Evolutionary conservation across 305 asterid species (phyloP).

Genomic region (Solanum aculeatissimum): DNA sequence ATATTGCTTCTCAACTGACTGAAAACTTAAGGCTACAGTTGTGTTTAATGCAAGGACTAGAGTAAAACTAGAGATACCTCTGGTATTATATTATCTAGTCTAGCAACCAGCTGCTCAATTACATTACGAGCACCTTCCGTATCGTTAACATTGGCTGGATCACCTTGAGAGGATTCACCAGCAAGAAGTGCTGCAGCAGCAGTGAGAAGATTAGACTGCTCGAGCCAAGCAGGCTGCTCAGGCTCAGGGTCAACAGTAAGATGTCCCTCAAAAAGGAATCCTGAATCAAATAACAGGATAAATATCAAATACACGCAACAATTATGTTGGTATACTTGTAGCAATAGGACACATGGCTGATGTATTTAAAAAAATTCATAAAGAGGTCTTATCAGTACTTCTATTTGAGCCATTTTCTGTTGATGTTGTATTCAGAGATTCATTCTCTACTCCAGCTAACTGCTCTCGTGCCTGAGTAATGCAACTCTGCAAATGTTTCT

Average conservation of each 20-base stretch:
- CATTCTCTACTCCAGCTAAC: slow-evolving; percentile 39
- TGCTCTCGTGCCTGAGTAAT: slow-evolving; percentile 59
- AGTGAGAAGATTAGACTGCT: slow-evolving; percentile 45
- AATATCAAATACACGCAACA: background rate
- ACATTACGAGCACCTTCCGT: slow-evolving; percentile 28
- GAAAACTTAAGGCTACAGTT: background rate
- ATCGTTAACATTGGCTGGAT: slow-evolving; percentile 15
- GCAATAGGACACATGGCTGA: background rate
- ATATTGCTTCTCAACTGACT: background rate
- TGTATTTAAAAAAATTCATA: background rate
- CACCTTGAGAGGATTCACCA: slow-evolving; percentile 55
- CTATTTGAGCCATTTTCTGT: slow-evolving; percentile 30
- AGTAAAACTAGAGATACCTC: slow-evolving; percentile 33
- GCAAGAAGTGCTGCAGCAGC: slow-evolving; percentile 63
- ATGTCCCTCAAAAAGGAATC: slow-evolving; percentile 93
- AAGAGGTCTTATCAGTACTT: slow-evolving; percentile 26
- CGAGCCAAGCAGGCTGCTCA: slow-evolving; percentile 81
- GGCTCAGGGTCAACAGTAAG: slow-evolving; percentile 98
- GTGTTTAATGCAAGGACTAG: background rate
- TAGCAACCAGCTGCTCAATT: slow-evolving; percentile 36
- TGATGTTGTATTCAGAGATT: slow-evolving; percentile 27
- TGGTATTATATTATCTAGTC: slow-evolving; percentile 60
- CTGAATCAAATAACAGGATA: slow-evolving; percentile 19
- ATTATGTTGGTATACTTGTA: background rate
- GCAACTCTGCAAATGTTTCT: slow-evolving; percentile 56